Evolutionary conservation across 2,329 filamentous ascomycete genomes (phyloP).

Genomic region (Alternaria viburni): DNA sequence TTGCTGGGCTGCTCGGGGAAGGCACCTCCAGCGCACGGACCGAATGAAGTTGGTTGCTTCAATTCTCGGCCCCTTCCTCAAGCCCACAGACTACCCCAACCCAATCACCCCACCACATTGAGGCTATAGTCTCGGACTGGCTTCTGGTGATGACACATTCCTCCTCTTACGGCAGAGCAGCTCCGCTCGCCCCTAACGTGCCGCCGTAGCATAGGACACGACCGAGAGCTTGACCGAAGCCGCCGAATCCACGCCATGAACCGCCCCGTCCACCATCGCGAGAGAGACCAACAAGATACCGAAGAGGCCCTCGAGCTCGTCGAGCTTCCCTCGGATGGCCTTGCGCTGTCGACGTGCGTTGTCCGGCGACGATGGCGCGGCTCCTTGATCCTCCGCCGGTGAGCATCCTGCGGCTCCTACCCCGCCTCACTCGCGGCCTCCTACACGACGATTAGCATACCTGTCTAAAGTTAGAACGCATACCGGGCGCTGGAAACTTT

Average conservation of each 20-base stretch:
- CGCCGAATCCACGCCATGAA: neutral
- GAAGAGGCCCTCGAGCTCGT: neutral
- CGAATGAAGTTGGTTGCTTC: neutral
- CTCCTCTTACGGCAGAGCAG: neutral
- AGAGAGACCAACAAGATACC: neutral
- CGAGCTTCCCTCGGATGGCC: neutral
- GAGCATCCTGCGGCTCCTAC: neutral
- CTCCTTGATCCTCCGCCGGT: neutral
- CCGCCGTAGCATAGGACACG: neutral
- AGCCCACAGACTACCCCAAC: neutral
- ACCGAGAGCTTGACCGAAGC: conserved; percentile 5
- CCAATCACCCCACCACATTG: neutral
- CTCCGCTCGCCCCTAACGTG: neutral
- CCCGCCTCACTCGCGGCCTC: neutral
- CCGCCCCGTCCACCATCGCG: neutral
- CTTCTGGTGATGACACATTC: neutral
- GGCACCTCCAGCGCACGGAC: conserved; percentile 1
- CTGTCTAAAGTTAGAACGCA: neutral
- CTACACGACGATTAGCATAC: neutral
- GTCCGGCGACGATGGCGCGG: neutral
- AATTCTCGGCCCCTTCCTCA: neutral
- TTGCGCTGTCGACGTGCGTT: neutral
- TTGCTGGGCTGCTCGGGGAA: neutral
- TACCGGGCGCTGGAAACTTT: neutral
- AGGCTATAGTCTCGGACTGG: neutral